phyloP scores from a whole-genome alignment of 352 stramenopile genomes.

The Globisporangium parvum region DNA sequence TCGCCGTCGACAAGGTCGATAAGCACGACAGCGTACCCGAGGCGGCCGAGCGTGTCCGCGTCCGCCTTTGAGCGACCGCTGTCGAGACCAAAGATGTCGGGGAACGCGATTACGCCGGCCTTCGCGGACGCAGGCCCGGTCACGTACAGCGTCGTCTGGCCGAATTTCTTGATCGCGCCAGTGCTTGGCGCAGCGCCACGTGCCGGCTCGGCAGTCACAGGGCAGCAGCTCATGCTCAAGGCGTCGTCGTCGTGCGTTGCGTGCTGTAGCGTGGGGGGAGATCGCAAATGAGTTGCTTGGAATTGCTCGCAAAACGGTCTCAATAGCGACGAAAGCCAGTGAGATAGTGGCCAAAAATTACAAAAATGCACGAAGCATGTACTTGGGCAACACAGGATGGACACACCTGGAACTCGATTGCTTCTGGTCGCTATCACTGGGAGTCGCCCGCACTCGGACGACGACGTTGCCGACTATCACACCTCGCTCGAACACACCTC shows the following conservation, averaged over 20 bases:
- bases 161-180: conserved; percentile 62
- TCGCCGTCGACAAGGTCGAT: conserved; percentile 63
- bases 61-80: conserved; percentile 78
- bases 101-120: conserved; percentile 59
- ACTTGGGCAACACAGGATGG: too few relatives aligned
- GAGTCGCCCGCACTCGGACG: too few relatives aligned
- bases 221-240: conserved; percentile 67
- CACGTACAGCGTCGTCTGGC: conserved; percentile 66
- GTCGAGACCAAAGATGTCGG: conserved; percentile 76
- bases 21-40: conserved; percentile 71
- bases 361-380: too few relatives aligned
- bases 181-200: conserved; percentile 32
- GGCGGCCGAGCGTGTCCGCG: conserved; percentile 60
- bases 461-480: too few relatives aligned
- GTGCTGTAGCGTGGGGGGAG: background rate
- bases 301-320: too few relatives aligned
- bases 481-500: background rate
- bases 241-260: conserved; percentile 3
- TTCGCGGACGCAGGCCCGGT: conserved; percentile 57
- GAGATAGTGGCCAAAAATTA: too few relatives aligned
- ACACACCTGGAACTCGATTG: too few relatives aligned
- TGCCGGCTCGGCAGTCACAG: conserved; percentile 56
- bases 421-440: too few relatives aligned
- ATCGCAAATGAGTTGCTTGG: background rate
- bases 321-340: too few relatives aligned